These are phyloP conservation scores for Starmerella apis DNA, from an alignment of 805 yeast species.

Conservation along the genomic window DNA sequence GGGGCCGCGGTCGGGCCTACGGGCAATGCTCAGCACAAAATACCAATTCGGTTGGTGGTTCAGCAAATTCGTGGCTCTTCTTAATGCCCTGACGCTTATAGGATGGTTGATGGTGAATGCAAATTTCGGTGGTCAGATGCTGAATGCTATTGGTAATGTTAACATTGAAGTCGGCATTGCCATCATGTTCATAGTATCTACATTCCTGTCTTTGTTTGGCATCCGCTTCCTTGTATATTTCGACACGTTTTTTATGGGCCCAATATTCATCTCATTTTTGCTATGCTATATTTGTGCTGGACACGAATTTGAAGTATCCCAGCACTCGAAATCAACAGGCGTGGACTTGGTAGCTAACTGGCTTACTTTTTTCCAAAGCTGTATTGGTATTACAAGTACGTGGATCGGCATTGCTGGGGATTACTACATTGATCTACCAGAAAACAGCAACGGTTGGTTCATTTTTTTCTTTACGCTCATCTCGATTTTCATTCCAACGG, in stretches of 20 bases:
- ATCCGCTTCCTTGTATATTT: conserved; percentile 58
- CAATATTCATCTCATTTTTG: conserved; percentile 56
- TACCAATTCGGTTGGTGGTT: conserved; percentile 79
- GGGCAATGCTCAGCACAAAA: conserved; percentile 79
- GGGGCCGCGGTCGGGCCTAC: conserved; percentile 85
- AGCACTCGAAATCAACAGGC: conserved; percentile 36
- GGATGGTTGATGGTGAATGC: conserved; percentile 95
- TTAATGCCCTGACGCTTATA: conserved; percentile 61
- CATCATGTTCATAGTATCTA: conserved; percentile 53
- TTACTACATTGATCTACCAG: conserved; percentile 73
- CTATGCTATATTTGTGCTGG: conserved; percentile 50
- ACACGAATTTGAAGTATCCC: conserved; percentile 26
- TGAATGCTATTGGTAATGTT: conserved; percentile 54
- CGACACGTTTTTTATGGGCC: conserved; percentile 57
- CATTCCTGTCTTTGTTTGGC: conserved; percentile 66
- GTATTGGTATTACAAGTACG: conserved; percentile 71
- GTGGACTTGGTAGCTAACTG: conserved; percentile 45
- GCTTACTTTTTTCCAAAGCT: conserved; percentile 59
- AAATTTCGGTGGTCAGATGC: conserved; percentile 78
- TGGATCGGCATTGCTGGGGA: conserved; percentile 87
- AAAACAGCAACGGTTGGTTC: conserved; percentile 45
- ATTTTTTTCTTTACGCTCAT: conserved; percentile 53
- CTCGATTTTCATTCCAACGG: conserved; percentile 60
- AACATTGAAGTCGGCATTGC: conserved; percentile 67
- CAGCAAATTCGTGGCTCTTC: conserved; percentile 62